These are phyloP conservation scores for Boletus tylopilopsis DNA, from an alignment of 768 basidiomycete genomes.

Conservation along the genomic window DNA sequence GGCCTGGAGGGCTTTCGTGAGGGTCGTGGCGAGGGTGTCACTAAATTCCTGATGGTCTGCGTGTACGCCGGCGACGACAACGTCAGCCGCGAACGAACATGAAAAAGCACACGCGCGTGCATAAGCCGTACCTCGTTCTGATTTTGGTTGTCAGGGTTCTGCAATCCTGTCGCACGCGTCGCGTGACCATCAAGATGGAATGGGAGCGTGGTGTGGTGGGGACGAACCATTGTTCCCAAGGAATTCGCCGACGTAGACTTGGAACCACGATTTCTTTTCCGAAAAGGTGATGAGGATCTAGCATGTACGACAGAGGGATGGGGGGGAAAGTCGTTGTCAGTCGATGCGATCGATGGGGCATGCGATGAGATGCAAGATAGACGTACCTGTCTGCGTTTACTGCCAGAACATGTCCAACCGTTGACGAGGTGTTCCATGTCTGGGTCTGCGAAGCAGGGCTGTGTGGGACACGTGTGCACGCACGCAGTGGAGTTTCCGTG, in stretches of 20 bases:
- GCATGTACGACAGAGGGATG: neutral
- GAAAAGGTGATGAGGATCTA: constrained; percentile 71
- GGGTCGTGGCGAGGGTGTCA: constrained; percentile 51
- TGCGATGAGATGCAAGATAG: no score
- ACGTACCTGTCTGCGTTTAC: constrained; percentile 73
- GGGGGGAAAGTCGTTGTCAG: no score
- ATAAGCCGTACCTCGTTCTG: constrained; percentile 59
- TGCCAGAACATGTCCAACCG: constrained; percentile 76
- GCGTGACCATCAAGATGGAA: no score
- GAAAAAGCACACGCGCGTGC: no score
- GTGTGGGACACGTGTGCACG: no score
- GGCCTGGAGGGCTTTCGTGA: constrained; percentile 62
- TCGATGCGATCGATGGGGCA: no score
- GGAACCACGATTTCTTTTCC: constrained; percentile 79
- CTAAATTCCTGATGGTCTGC: constrained; percentile 52
- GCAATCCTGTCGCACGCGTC: no score
- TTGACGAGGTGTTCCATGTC: constrained; percentile 69
- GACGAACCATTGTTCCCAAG: constrained; percentile 82
- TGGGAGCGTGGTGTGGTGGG: no score
- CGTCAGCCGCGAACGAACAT: no score
- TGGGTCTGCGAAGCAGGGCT: constrained; percentile 78
- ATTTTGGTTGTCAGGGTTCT: constrained; percentile 69
- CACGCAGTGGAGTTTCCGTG: no score
- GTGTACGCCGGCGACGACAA: no score
- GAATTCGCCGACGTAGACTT: constrained; percentile 64